Percentiles rank a stretch among this genome's conserved stretches.
phyloP scores from a whole-genome alignment of 129 eudicot genomes.

The Flaveria trinervia region DNA sequence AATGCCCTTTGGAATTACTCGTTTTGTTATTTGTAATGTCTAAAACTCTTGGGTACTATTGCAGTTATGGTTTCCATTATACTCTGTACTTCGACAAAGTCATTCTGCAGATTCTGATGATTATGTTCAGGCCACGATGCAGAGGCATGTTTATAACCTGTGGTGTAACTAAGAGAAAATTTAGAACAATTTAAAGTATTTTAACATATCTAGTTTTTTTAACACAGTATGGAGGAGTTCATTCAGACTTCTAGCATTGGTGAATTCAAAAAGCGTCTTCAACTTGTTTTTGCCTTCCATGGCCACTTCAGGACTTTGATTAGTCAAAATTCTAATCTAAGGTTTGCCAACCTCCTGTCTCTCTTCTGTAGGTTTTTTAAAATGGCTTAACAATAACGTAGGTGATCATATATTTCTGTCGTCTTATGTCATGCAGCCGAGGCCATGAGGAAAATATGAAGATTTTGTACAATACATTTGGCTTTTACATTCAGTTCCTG shows the following conservation, averaged over 20 bases:
- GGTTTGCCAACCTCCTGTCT: constrained; percentile 36
- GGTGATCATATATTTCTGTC: neutral
- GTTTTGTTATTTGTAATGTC: constrained; percentile 7
- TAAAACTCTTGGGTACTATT: neutral
- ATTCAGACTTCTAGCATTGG: constrained; percentile 84
- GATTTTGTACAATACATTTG: constrained; percentile 79
- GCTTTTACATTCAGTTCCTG: constrained; percentile 74
- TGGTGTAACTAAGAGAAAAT: constrained; percentile 3
- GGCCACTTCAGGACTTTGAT: constrained; percentile 64
- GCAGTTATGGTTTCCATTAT: constrained; percentile 96
- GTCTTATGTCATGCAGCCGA: constrained; percentile 43
- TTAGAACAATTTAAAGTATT: neutral
- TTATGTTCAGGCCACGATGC: constrained; percentile 52
- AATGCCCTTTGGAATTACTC: neutral
- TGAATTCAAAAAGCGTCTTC: constrained; percentile 81
- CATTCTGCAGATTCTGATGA: constrained; percentile 42
- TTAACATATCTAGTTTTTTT: constrained; percentile 16
- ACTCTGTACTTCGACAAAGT: constrained; percentile 59
- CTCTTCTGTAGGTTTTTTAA: neutral
- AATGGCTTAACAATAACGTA: neutral
- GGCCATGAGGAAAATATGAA: constrained; percentile 57
- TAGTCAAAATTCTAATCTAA: constrained; percentile 42
- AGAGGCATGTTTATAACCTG: constrained; percentile 56
- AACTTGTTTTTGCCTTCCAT: constrained; percentile 79
- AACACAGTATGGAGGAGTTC: constrained; percentile 81